Evolutionary conservation across 441 rosid genomes (phyloP).

Genomic region (Adansonia grandidieri): DNA sequence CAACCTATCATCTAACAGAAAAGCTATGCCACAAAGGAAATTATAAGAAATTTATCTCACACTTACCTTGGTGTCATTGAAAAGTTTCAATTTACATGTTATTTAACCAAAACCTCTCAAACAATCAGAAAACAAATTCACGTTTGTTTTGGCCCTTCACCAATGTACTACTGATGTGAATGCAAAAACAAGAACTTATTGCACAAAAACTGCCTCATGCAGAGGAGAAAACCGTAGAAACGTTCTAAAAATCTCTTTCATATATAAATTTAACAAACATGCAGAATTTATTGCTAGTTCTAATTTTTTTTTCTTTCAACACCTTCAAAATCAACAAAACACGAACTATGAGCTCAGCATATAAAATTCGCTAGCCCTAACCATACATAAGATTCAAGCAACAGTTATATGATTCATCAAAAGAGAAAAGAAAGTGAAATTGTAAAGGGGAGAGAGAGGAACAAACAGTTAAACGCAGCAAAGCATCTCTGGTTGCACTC

Average conservation of each 20-base stretch:
- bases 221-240: neutral
- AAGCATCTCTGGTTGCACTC: slow-evolving; percentile 73
- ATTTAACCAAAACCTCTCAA: slow-evolving; percentile 18
- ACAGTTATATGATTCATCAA: neutral
- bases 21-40: slow-evolving; percentile 4
- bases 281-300: neutral
- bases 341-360: neutral
- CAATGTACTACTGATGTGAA: slow-evolving; percentile 5
- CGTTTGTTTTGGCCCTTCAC: slow-evolving; percentile 8
- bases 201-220: neutral
- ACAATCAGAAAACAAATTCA: slow-evolving; percentile 15
- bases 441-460: slow-evolving; percentile 29
- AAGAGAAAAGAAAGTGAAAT: slow-evolving; percentile 4
- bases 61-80: slow-evolving; percentile 6
- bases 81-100: neutral
- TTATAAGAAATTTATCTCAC: neutral
- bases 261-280: neutral
- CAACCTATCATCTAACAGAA: slow-evolving; percentile 19
- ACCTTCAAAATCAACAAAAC: slow-evolving; percentile 15
- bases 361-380: neutral
- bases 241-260: neutral
- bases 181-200: neutral
- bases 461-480: slow-evolving; percentile 78
- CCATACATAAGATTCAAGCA: neutral
- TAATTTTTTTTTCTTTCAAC: neutral